Base-by-base conservation (phyloP, 805 yeast genomes). In the Cyberlindnera galapagoensis region DNA sequence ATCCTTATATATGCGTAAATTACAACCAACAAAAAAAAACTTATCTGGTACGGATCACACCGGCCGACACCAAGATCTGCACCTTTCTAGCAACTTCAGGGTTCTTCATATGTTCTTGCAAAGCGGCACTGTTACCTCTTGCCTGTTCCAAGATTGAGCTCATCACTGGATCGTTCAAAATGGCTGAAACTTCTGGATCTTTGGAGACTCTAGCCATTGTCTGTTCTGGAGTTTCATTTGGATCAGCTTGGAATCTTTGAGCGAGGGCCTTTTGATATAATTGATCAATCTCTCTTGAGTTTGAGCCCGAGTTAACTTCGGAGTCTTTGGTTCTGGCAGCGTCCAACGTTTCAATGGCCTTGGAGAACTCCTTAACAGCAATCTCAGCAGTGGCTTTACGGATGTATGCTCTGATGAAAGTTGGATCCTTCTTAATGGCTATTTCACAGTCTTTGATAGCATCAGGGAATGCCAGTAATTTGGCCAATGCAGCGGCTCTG, bases 51-150 rank as follows among this genome's bases (percentile, higher is more conserved):
- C 95, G 80, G 52, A 92, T 88, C 35, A 92, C 83, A 59, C 99
- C 99, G 13, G 97, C 96, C 35, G 97, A 95, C 57, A 88, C 80
- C 59, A 92, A 72, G 48, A 82, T 71, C 59, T 82, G 80, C 49
- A 92, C 78, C 75, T 92, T 92, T 59, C 78, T 80, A 54, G 78
- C 74, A 31, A 92, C 83, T 40, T 78, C 94, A 24, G 98, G 97
- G 63, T 92, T 92, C 69, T 76, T 83, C 96, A 92, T 87, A 63
- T 92, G 98, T 51, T 90, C 97, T 57, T 84, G 94, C 49, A 92
- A 71, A 34, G 97, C 97, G 27, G 95, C 95, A 31, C 98, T 98
- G 57, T 92, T 83, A 39, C 76, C 84, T 59, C 80, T 83, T 13
- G 97, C 97, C 65, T 92, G 99, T 47, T 76, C 80, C 57, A 92